Conservation (phyloP, 441 rosid genomes). For the Gossypium gossypioides region DNA sequence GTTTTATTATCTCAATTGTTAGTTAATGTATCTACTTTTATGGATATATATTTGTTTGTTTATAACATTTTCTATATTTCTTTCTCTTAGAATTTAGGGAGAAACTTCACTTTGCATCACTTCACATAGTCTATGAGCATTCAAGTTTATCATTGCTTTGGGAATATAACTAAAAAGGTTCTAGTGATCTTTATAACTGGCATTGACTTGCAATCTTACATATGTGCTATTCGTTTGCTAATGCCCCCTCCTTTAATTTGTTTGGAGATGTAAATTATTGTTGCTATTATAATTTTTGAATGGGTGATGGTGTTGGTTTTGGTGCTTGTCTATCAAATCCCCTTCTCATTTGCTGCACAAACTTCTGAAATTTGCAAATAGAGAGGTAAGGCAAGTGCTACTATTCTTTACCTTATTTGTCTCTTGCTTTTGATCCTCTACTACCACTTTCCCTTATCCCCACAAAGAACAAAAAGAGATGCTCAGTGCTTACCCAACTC, state of each 20-base stretch:
- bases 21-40: background rate
- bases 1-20: background rate
- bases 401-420: background rate
- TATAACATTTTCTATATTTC: background rate
- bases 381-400: background rate
- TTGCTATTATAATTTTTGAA: constrained; percentile 3
- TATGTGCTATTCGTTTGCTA: background rate
- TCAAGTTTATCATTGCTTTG: background rate
- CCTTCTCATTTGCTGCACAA: too few species aligned
- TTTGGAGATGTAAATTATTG: background rate
- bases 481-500: too few species aligned
- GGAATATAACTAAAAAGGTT: background rate
- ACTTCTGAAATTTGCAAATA: background rate
- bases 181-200: background rate
- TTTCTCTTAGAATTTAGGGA: background rate
- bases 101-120: background rate
- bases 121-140: too few species aligned
- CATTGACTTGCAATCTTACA: background rate
- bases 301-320: background rate
- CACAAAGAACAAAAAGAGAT: too few species aligned
- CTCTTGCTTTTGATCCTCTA: background rate
- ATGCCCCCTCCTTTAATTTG: background rate
- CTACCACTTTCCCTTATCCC: background rate
- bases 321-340: background rate
- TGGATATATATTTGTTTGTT: background rate